Percentiles rank a stretch among this genome's conserved stretches.
Conservation (phyloP, 2,329 filamentous ascomycete genomes). For the Exserohilum turcica region DNA sequence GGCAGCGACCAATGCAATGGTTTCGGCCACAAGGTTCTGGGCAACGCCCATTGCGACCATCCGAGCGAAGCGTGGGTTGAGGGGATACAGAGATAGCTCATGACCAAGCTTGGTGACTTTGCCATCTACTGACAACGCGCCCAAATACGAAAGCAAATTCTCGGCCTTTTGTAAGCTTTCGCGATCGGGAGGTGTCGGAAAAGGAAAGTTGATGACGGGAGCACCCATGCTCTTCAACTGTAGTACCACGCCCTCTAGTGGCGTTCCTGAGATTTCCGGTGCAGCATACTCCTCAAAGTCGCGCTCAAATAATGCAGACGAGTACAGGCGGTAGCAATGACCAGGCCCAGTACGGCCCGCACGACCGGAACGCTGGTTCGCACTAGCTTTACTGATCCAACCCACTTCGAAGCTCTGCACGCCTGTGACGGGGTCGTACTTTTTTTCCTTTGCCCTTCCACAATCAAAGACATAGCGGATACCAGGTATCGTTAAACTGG, state of each 20-base stretch:
- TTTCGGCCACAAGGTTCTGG: constrained; percentile 81
- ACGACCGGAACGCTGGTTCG: constrained; percentile 87
- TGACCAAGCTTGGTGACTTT: constrained; percentile 79
- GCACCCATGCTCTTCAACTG: constrained; percentile 95
- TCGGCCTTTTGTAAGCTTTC: constrained; percentile 81
- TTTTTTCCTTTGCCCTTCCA: constrained; percentile 88
- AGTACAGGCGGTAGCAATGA: constrained; percentile 94
- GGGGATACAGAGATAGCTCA: constrained; percentile 84
- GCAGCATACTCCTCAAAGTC: constrained; percentile 86
- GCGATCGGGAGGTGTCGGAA: constrained; percentile 85
- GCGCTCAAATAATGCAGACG: constrained; percentile 88
- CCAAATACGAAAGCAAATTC: constrained; percentile 82
- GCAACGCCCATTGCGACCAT: constrained; percentile 88
- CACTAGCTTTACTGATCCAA: constrained; percentile 98
- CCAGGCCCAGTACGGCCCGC: constrained; percentile 94
- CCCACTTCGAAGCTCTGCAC: constrained; percentile 95
- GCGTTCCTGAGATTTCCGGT: constrained; percentile 87
- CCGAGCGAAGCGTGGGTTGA: constrained; percentile 87
- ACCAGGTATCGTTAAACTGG: constrained; percentile 93
- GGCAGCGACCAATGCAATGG: constrained; percentile 85
- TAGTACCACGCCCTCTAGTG: constrained; percentile 85
- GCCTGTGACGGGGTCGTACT: constrained; percentile 83
- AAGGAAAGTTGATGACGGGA: constrained; percentile 91
- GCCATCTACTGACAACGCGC: constrained; percentile 73
- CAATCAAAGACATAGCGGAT: constrained; percentile 96